A percentile compares a stretch with the other conserved stretches of the same genome.
These are phyloP conservation scores for Ophiocytium majus DNA, from an alignment of 352 stramenopile genomes.

Conservation along the genomic window DNA sequence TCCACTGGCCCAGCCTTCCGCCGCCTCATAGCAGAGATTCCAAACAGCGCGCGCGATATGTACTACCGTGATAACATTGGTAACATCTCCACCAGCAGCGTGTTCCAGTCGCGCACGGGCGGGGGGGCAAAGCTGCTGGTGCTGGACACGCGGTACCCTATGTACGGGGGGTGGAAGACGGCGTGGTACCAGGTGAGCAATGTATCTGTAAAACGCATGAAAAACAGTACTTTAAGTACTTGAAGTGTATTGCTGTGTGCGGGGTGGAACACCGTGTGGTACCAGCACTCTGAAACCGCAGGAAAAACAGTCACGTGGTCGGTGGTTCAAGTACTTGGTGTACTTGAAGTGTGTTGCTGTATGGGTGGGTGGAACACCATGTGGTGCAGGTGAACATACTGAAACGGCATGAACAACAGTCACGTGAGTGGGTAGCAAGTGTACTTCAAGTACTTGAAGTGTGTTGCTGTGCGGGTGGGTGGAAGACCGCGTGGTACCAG, in stretches of 20 bases:
- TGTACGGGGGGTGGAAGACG: constrained; percentile 62
- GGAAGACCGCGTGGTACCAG: constrained; percentile 62
- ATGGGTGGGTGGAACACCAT: constrained; percentile 62
- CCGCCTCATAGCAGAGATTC: constrained; percentile 45
- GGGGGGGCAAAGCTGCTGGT: constrained; percentile 44
- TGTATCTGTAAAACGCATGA: too few species aligned
- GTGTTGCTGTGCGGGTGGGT: too few species aligned
- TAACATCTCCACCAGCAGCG: constrained; percentile 58
- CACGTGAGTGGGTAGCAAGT: too few species aligned
- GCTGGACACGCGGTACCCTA: constrained; percentile 57
- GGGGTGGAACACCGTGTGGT: too few species aligned
- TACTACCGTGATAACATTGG: constrained; percentile 64
- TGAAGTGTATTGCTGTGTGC: too few species aligned
- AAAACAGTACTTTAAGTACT: too few species aligned
- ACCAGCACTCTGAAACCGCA: too few species aligned
- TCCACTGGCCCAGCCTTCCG: constrained; percentile 42
- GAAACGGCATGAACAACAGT: too few species aligned
- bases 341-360: too few species aligned
- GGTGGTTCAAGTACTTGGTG: too few species aligned
- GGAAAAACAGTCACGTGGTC: too few species aligned
- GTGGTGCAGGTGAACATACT: constrained; percentile 59
- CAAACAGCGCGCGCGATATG: constrained; percentile 55
- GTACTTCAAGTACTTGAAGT: too few species aligned
- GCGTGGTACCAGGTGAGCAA: constrained; percentile 60
- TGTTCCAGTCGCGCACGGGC: constrained; percentile 29